Evolutionary conservation across 1,139 yeast species (phyloP), one percentile per base, ranked within the genome.

Genomic region (Zygosaccharomyces pseudobailii): DNA sequence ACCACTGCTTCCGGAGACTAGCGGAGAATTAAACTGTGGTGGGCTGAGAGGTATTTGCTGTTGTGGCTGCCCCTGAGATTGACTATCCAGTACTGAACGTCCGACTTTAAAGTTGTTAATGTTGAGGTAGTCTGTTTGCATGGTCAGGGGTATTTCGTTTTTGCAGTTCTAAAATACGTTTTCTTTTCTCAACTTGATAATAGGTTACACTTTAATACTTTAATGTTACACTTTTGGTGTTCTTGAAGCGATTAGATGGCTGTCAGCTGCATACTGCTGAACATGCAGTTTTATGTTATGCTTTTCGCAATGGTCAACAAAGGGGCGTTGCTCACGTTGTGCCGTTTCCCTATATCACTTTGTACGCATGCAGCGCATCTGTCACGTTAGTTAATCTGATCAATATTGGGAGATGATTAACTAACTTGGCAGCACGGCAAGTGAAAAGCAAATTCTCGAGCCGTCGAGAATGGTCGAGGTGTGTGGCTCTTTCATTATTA

Each of bases 1-100:
- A 17, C 51, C 51, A 30, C 50, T 42, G 37, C 54, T 46, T 17
- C 52, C 51, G 25, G 42, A 48, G 6, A 36, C 45, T 35, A 48
- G 39, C 9, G 50, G 50, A n/a, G 51, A 43, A 32, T 49, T 37
- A 23, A 44, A 45, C 23, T 42, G 43, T 17, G 46, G 48, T 20
- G 49, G 48, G 17, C 47, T 45, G 9, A 35, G 31, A 22, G 55
- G 44, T 37, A 36, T 35, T 37, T 42, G 42, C 42, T 48, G 44
- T 33, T 42, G 43, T 37, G 38, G 46, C 24, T 36, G 46, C 31
- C 40, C 43, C 36, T 36, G 46, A 24, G 40, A 37, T 31, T 36
- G 45, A 30, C 23, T 28, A 36, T 32, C 34, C 28, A 32, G 28
- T n/a, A 36, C 33, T 23, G 21, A 23, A 20, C 38, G 45, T 22